A percentile compares a stretch with the other conserved stretches of the same genome.
Evolutionary conservation across 192 early-diverging fungal species (phyloP).

Genomic region (Paraglomus brasilianum): DNA sequence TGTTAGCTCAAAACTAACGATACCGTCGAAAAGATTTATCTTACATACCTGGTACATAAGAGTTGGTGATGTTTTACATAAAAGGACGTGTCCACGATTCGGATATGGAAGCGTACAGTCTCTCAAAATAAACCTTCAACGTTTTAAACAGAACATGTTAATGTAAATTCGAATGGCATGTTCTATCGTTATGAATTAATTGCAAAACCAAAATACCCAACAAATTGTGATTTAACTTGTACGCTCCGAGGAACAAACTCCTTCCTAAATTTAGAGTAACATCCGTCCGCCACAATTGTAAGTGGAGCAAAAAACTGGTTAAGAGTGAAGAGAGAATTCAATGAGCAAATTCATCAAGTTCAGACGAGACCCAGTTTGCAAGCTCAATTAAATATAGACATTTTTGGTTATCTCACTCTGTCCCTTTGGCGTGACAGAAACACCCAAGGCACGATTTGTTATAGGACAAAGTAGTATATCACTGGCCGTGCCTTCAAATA

Average conservation of each 20-base stretch:
- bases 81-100: conserved; percentile 87
- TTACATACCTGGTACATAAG: conserved; percentile 75
- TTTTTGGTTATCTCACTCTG: conserved; percentile 19
- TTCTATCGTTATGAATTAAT: no score
- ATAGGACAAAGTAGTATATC: conserved; percentile 56
- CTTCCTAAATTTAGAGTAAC: conserved; percentile 91
- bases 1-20: no score
- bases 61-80: conserved; percentile 83
- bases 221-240: conserved; percentile 63
- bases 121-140: conserved; percentile 61
- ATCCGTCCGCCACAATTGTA: conserved; percentile 90
- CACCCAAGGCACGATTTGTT: conserved; percentile 56
- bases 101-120: conserved; percentile 74
- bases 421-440: conserved; percentile 46
- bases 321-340: no score
- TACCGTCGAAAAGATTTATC: background rate
- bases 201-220: conserved; percentile 71
- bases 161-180: background rate
- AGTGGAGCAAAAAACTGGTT: conserved; percentile 75
- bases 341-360: background rate
- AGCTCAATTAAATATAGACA: background rate
- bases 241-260: conserved; percentile 57
- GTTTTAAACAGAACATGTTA: background rate
- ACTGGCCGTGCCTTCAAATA: conserved; percentile 75
- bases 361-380: conserved; percentile 7